These are phyloP conservation scores for Paecilomyces sp. DNA, from an alignment of 2,329 filamentous ascomycete genomes.

Conservation along the genomic window DNA sequence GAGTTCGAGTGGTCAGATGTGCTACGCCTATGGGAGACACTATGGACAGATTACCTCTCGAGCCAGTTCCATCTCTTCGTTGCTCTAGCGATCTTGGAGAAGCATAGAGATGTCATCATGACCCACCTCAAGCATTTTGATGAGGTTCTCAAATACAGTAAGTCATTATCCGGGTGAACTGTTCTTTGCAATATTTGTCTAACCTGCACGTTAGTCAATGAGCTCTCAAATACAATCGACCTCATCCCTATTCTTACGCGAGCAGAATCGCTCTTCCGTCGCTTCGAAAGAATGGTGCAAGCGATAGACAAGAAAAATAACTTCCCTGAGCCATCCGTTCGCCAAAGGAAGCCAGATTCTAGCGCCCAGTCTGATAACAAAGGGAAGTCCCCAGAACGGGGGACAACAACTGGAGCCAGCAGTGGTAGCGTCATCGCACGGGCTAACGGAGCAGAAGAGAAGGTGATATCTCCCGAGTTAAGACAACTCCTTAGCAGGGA, in stretches of 20 bases:
- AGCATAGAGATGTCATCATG: conserved; percentile 95
- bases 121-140: conserved; percentile 90
- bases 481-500: conserved; percentile 55
- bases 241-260: conserved; percentile 77
- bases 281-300: conserved; percentile 83
- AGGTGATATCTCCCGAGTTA: conserved; percentile 58
- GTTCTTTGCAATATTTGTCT: conserved; percentile 1
- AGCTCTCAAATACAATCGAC: conserved; percentile 88
- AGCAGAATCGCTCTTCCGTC: conserved; percentile 79
- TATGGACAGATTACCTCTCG: conserved; percentile 90
- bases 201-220: conserved; percentile 61
- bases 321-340: conserved; percentile 58
- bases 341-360: conserved; percentile 40
- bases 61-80: conserved; percentile 93
- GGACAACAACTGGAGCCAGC: conserved; percentile 15
- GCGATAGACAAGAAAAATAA: conserved; percentile 86
- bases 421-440: conserved; percentile 13
- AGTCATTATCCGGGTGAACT: conserved; percentile 22
- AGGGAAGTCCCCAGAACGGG: conserved; percentile 22
- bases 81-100: conserved; percentile 88
- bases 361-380: conserved; percentile 17
- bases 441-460: conserved; percentile 21
- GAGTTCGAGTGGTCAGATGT: conserved; percentile 90
- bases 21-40: conserved; percentile 77
- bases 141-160: conserved; percentile 93